These are phyloP conservation scores for Diaporthe amygdali DNA, from an alignment of 2,329 filamentous ascomycete genomes.

Conservation along the genomic window DNA sequence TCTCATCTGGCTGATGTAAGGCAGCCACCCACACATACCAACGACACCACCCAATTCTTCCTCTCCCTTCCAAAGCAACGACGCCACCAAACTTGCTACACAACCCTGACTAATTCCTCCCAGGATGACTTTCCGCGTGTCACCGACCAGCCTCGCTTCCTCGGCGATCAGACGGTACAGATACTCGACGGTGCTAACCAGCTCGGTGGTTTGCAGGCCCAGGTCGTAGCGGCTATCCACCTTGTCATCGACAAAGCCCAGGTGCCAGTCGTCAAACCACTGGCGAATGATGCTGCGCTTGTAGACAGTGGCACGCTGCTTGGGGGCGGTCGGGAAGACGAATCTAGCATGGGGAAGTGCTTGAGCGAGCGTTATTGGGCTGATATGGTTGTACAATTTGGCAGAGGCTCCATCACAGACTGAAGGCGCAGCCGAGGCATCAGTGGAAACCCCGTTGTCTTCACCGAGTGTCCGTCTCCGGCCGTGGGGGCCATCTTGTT, in stretches of 20 bases:
- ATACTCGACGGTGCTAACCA: conserved; percentile 47
- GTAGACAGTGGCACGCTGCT: conserved; percentile 43
- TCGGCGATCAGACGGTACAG: conserved; percentile 42
- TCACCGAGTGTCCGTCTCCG: background rate
- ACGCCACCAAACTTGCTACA: conserved; percentile 47
- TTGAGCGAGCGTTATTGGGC: conserved; percentile 33
- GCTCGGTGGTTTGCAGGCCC: conserved; percentile 43
- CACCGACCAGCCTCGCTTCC: conserved; percentile 43
- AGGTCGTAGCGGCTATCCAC: conserved; percentile 24
- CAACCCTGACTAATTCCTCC: conserved; percentile 61
- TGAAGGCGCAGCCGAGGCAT: too few species aligned
- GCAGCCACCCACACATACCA: conserved; percentile 53
- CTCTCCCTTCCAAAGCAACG: conserved; percentile 49
- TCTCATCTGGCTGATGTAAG: conserved; percentile 40
- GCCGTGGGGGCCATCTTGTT: too few species aligned
- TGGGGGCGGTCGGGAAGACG: conserved; percentile 55
- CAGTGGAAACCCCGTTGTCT: background rate
- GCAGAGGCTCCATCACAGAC: background rate
- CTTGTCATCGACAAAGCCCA: conserved; percentile 29
- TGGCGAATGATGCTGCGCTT: conserved; percentile 45
- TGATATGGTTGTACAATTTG: too few species aligned
- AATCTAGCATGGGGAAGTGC: conserved; percentile 50
- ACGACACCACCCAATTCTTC: conserved; percentile 41
- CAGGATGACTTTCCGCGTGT: conserved; percentile 46
- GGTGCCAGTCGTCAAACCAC: conserved; percentile 51